Percentiles rank a stretch among this genome's conserved stretches.
Conservation (phyloP, 495 filamentous ascomycete species). For the Neurospora sp. region DNA sequence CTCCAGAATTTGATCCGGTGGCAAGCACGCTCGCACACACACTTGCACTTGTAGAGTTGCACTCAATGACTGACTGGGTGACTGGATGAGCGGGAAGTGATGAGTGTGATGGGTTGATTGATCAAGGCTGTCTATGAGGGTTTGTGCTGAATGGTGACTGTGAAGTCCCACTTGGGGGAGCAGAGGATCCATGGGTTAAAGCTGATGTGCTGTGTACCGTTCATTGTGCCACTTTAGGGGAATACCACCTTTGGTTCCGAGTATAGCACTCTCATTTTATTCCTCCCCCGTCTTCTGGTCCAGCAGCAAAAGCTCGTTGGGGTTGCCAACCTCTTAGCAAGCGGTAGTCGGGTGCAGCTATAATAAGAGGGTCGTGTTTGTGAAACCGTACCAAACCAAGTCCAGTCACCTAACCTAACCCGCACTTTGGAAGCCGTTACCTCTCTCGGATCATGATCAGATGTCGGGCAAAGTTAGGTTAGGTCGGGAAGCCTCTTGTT, state of each 20-base stretch:
- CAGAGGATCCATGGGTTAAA: neutral
- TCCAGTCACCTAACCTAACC: neutral
- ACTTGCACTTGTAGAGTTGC: neutral
- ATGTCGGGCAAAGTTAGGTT: neutral
- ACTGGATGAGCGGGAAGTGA: neutral
- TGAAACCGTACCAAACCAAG: neutral
- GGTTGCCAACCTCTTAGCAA: neutral
- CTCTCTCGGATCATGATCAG: neutral
- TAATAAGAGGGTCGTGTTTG: neutral
- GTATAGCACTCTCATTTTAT: neutral
- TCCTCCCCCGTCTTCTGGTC: neutral
- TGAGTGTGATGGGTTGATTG: neutral
- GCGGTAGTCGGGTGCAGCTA: neutral
- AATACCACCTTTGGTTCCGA: neutral
- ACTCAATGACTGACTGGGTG: conserved; percentile 7
- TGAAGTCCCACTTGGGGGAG: neutral
- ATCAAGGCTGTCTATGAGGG: neutral
- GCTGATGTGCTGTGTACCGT: neutral
- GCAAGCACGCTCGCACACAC: conserved; percentile 9
- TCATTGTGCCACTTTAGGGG: neutral
- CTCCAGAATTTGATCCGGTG: conserved; percentile 19
- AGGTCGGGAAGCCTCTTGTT: neutral
- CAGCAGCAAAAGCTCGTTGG: no score
- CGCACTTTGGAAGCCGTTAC: neutral
- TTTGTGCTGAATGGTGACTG: neutral